A percentile compares a stretch with the other conserved stretches of the same genome.
phyloP scores from a whole-genome alignment of 225 moss, liverwort and hornwort species.

The Marchantia paleacea region DNA sequence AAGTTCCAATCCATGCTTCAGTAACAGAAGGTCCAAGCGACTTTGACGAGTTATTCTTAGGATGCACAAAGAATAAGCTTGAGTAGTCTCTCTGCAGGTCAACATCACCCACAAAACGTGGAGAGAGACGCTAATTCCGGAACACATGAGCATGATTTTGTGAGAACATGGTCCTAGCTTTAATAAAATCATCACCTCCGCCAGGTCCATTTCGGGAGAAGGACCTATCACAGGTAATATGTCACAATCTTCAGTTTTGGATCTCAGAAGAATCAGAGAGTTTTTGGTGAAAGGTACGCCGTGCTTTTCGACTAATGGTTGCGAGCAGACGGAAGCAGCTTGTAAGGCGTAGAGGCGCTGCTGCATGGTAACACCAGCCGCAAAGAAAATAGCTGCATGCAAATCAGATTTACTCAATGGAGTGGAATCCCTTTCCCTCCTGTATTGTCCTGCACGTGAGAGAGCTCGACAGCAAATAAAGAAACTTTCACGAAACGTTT shows the following conservation, averaged over 20 bases:
- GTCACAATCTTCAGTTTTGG: slow-evolving; percentile 28
- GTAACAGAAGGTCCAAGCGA: background rate
- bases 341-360: slow-evolving; percentile 48
- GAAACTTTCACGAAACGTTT: background rate
- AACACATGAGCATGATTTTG: background rate
- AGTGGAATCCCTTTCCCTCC: background rate
- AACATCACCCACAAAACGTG: background rate
- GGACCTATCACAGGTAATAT: slow-evolving; percentile 17
- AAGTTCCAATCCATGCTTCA: slow-evolving; percentile 24
- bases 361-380: slow-evolving; percentile 77
- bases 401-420: slow-evolving; percentile 53
- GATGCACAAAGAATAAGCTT: background rate
- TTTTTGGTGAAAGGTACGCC: slow-evolving; percentile 35
- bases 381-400: slow-evolving; percentile 67
- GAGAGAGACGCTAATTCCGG: background rate
- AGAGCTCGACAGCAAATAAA: background rate
- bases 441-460: slow-evolving; percentile 17
- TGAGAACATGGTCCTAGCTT: background rate
- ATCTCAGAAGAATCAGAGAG: slow-evolving; percentile 44
- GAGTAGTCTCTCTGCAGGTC: background rate
- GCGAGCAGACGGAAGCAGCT: slow-evolving; percentile 30
- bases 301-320: slow-evolving; percentile 39
- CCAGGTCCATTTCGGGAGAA: slow-evolving; percentile 11
- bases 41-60: background rate
- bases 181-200: slow-evolving; percentile 24